These are phyloP conservation scores for Xylaria cubensis DNA, from an alignment of 495 filamentous ascomycete genomes.

Conservation along the genomic window DNA sequence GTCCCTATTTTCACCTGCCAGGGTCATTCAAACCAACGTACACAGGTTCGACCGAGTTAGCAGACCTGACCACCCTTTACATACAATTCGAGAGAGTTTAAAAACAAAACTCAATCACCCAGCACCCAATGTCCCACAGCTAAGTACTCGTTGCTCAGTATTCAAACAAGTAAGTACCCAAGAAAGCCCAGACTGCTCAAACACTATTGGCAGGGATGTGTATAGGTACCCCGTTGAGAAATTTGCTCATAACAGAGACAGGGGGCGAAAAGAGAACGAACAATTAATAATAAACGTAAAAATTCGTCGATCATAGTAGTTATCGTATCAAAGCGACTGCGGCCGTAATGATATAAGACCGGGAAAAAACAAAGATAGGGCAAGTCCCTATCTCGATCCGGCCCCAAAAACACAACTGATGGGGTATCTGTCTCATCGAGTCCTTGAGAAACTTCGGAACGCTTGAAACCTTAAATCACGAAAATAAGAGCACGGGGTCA, in stretches of 20 bases:
- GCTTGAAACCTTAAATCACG: constrained; percentile 26
- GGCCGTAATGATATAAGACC: constrained; percentile 8
- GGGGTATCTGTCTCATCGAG: constrained; percentile 30
- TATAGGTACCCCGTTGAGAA: not conserved
- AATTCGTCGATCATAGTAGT: constrained; percentile 24
- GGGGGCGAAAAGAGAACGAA: not conserved
- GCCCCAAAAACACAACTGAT: constrained; percentile 19
- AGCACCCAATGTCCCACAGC: not conserved
- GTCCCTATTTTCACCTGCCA: not conserved
- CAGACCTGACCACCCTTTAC: constrained; percentile 16
- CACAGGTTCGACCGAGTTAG: constrained; percentile 4
- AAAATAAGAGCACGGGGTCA: constrained; percentile 30
- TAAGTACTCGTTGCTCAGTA: constrained; percentile 13
- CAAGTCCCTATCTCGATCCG: not conserved
- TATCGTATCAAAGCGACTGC: constrained; percentile 21
- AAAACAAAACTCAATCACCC: not conserved
- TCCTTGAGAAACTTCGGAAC: constrained; percentile 20
- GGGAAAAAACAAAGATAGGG: not conserved
- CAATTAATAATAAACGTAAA: constrained; percentile 23
- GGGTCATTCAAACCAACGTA: constrained; percentile 19
- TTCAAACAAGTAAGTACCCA: constrained; percentile 20
- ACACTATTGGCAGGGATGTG: constrained; percentile 13
- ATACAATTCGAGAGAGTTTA: constrained; percentile 22
- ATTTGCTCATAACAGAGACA: constrained; percentile 12
- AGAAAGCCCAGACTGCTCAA: constrained; percentile 16